Evolutionary conservation across 1,139 yeast genomes (phyloP).

Genomic region (Zygosaccharomyces sapae): DNA sequence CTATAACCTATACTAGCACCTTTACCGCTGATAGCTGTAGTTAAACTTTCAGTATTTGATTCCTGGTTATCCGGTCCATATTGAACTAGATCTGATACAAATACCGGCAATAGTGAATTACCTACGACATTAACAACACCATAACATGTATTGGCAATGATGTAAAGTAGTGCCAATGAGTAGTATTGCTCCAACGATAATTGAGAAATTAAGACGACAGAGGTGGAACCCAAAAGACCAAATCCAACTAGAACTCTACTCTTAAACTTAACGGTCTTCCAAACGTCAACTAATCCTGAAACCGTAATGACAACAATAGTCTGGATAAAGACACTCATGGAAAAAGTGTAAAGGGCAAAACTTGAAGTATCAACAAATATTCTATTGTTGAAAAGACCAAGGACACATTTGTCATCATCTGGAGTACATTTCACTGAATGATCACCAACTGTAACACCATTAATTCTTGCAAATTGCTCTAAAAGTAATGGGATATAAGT

Average conservation of each 20-base stretch:
- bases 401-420: slow-evolving; percentile 38
- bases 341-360: slow-evolving; percentile 64
- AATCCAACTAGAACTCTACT: slow-evolving; percentile 45
- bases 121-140: slow-evolving; percentile 75
- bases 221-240: slow-evolving; percentile 52
- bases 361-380: slow-evolving; percentile 57
- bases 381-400: slow-evolving; percentile 36
- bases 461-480: slow-evolving; percentile 62
- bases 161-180: slow-evolving; percentile 51
- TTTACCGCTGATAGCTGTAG: slow-evolving; percentile 53
- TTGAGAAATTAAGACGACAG: slow-evolving; percentile 46
- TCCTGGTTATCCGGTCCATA: slow-evolving; percentile 11
- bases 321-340: slow-evolving; percentile 59
- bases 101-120: slow-evolving; percentile 60
- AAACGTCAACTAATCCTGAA: slow-evolving; percentile 63
- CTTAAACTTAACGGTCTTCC: slow-evolving; percentile 42
- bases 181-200: slow-evolving; percentile 47
- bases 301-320: slow-evolving; percentile 61
- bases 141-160: slow-evolving; percentile 59
- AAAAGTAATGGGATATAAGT: slow-evolving; percentile 64
- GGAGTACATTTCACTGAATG: slow-evolving; percentile 43
- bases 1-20: slow-evolving; percentile 66
- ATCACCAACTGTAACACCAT: slow-evolving; percentile 56
- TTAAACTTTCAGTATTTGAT: slow-evolving; percentile 33
- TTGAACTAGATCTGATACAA: slow-evolving; percentile 39